phyloP scores from a whole-genome alignment of 139 green algal genomes.

The Zygnema circumcarinatum region DNA sequence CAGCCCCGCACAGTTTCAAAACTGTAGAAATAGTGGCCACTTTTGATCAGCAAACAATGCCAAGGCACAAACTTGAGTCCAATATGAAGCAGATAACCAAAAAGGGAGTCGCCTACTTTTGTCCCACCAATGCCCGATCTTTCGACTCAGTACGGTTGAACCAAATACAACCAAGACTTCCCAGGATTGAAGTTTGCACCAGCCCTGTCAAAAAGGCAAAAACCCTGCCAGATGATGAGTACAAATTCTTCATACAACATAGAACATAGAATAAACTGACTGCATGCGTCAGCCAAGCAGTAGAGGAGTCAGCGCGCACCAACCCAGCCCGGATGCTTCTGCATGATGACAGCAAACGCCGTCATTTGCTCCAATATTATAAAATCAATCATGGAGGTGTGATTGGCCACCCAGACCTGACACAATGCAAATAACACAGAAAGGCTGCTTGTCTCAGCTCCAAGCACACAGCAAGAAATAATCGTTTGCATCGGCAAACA shows the following conservation, averaged over 20 bases:
- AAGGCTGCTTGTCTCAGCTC: no score
- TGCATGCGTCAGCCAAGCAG: no score
- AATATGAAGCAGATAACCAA: neutral
- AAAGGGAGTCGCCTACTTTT: neutral
- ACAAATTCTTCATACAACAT: neutral
- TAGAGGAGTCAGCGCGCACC: constrained; percentile 14
- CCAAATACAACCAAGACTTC: constrained; percentile 91
- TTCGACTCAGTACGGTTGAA: constrained; percentile 95
- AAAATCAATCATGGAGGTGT: constrained; percentile 99
- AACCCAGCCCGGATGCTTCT: constrained; percentile 87
- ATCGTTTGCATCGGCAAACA: no score
- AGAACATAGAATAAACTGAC: neutral
- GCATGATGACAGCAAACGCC: constrained; percentile 93
- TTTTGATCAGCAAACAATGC: no score
- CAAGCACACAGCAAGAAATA: no score
- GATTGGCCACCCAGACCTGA: constrained; percentile 96
- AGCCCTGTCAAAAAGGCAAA: constrained; percentile 66
- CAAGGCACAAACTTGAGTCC: no score
- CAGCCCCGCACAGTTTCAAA: neutral
- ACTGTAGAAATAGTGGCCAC: no score
- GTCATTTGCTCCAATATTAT: constrained; percentile 87
- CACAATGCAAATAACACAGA: no score
- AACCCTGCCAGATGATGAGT: no score
- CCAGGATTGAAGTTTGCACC: constrained; percentile 85
- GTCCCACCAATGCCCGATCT: constrained; percentile 70